phyloP scores from a whole-genome alignment of 2,329 filamentous ascomycete genomes.

The Incumbomyces delicatus region DNA sequence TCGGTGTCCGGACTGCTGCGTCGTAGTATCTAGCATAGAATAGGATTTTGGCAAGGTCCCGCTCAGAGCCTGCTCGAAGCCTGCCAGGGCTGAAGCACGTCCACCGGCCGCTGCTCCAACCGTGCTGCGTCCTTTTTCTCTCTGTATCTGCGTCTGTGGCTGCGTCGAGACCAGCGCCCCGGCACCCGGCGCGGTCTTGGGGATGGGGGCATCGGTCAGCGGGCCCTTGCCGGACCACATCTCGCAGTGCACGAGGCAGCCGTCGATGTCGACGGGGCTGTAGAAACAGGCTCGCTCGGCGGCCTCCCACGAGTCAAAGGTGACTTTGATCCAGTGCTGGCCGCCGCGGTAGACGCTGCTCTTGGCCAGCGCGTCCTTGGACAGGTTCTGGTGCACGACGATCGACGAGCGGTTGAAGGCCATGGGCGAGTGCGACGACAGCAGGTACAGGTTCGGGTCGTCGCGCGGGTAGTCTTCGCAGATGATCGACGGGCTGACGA shows the following conservation, averaged over 20 bases:
- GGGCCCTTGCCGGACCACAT: conserved; percentile 57
- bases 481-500: conserved; percentile 55
- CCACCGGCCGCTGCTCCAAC: conserved; percentile 21
- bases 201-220: conserved; percentile 53
- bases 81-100: conserved; percentile 21
- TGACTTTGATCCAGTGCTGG: conserved; percentile 84
- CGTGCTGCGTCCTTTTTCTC: conserved; percentile 18
- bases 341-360: conserved; percentile 76
- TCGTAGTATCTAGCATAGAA: conserved; percentile 20
- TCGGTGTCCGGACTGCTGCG: conserved; percentile 28
- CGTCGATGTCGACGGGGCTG: conserved; percentile 62
- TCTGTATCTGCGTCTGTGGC: not conserved
- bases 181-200: conserved; percentile 30
- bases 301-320: conserved; percentile 64
- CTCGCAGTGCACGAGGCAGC: conserved; percentile 62
- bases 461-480: conserved; percentile 89
- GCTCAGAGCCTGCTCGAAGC: conserved; percentile 25
- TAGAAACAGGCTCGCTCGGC: conserved; percentile 60
- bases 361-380: conserved; percentile 62
- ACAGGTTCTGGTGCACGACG: conserved; percentile 54
- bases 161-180: not conserved
- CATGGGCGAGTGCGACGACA: conserved; percentile 50
- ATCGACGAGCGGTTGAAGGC: conserved; percentile 29
- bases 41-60: conserved; percentile 31
- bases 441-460: conserved; percentile 62